phyloP scores from a whole-genome alignment of 176 grass and related monocot genomes.

The Oryza australiensis region DNA sequence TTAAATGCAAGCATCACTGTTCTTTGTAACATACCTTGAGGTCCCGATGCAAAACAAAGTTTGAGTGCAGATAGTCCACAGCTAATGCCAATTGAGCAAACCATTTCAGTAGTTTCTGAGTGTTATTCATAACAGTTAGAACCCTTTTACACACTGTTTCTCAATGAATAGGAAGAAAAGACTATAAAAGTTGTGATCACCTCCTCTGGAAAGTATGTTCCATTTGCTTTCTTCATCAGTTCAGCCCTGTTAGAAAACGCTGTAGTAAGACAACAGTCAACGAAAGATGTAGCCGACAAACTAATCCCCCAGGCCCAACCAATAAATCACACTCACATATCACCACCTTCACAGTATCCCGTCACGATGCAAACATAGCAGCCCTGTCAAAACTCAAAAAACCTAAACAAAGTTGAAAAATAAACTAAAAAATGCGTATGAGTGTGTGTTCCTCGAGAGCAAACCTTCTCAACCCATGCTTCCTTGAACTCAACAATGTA shows the following conservation, averaged over 20 bases:
- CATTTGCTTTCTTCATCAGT: conserved; percentile 94
- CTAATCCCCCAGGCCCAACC: conserved; percentile 12
- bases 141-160: conserved; percentile 4
- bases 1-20: conserved; percentile 1
- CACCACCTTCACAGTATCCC: conserved; percentile 98
- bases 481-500: conserved; percentile 98
- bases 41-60: conserved; percentile 96
- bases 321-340: conserved; percentile 71
- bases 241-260: conserved; percentile 63
- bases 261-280: conserved; percentile 14
- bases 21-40: conserved; percentile 63
- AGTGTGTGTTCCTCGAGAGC: conserved; percentile 19
- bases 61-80: conserved; percentile 95
- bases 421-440: conserved; percentile 4
- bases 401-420: conserved; percentile 16
- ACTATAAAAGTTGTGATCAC: conserved; percentile 36
- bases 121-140: conserved; percentile 39
- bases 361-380: conserved; percentile 99
- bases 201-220: conserved; percentile 95
- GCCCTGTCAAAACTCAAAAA: conserved; percentile 47
- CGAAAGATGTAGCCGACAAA: conserved; percentile 6
- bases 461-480: conserved; percentile 99
- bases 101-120: conserved; percentile 97
- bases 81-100: conserved; percentile 88
- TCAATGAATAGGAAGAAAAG: conserved; percentile 4